phyloP scores from a whole-genome alignment of 2,329 filamentous ascomycete species.

The Calonectria hawksworthii region DNA sequence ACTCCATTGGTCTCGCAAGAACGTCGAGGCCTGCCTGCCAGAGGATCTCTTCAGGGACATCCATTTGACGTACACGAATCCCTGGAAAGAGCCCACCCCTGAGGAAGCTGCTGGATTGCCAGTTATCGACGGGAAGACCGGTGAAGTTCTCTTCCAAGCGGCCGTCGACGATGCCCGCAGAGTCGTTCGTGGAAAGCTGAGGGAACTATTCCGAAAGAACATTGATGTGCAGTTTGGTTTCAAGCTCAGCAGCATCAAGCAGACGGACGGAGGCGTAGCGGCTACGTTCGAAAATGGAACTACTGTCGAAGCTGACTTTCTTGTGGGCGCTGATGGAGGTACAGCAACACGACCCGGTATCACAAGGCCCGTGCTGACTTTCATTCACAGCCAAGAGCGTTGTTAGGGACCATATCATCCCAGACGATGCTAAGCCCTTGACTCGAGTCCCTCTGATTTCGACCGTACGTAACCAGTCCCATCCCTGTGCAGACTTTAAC shows the following conservation, averaged over 20 bases:
- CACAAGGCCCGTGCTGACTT: background rate
- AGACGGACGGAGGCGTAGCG: background rate
- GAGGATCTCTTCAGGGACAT: background rate
- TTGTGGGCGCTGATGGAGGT: background rate
- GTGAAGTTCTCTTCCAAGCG: background rate
- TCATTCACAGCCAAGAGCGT: background rate
- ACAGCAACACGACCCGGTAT: background rate
- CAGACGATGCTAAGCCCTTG: background rate
- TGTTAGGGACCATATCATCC: background rate
- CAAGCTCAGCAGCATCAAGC: background rate
- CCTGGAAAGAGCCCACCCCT: conserved; percentile 1
- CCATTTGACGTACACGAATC: background rate
- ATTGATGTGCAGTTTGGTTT: background rate
- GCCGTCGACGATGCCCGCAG: background rate
- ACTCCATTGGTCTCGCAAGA: background rate
- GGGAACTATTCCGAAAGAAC: background rate
- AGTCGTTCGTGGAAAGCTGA: background rate
- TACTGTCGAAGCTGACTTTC: background rate
- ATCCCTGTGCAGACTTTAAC: background rate
- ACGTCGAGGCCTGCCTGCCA: background rate
- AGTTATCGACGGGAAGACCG: background rate
- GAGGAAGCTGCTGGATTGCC: background rate
- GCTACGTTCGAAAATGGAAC: conserved; percentile 1
- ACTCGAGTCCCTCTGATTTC: background rate
- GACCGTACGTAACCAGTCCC: background rate